Base-by-base conservation (phyloP, 805 yeast species). In the Starmera caribaea region DNA sequence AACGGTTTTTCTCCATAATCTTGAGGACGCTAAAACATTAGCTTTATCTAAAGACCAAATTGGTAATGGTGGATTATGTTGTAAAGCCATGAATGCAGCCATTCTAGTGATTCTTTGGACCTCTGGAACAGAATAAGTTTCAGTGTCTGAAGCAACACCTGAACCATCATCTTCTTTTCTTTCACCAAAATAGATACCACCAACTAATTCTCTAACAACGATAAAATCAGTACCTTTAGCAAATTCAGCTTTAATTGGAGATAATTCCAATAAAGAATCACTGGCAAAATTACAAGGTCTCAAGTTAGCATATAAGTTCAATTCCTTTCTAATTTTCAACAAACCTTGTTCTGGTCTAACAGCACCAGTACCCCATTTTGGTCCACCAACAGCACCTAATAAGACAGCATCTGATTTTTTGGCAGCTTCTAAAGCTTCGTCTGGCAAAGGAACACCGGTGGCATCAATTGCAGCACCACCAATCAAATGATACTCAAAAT, bases 391-490 rank as follows among this genome's bases (percentile, higher is more conserved):
- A 8, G 98, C 96, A 49, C 98, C 98, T 41, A 92, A 71, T 48
- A 92, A 68, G n/a, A 92, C 95, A 21, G 97, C 98, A 59, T 90
- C 94, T 1, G 97, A 81, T 35, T 67, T 66, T 63, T 86, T 88
- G 30, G 97, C 74, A 9, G 95, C 88, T 35, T 67, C 83, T 36
- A 92, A 70, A 3, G 96, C 74, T 42, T 72, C 90, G 44, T 83
- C 95, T 13, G 96, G 83, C 47, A 92, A 70, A 43, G 98, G 97
- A 38, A 61, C 80, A 39, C 98, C 98, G 35, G 94, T 81, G 41
- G 96, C 96, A 60, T 92, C 98, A 55, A 92, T 90, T 36, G 97
- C 95, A 38, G 97, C 97, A 55, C 98, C 98, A 47, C 98, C 98
- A 52, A 92, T 90, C 54, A 90, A 71, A 57, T 89, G 96, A 46